Conservation (phyloP, 805 yeast species). For the Pichia heedii region DNA sequence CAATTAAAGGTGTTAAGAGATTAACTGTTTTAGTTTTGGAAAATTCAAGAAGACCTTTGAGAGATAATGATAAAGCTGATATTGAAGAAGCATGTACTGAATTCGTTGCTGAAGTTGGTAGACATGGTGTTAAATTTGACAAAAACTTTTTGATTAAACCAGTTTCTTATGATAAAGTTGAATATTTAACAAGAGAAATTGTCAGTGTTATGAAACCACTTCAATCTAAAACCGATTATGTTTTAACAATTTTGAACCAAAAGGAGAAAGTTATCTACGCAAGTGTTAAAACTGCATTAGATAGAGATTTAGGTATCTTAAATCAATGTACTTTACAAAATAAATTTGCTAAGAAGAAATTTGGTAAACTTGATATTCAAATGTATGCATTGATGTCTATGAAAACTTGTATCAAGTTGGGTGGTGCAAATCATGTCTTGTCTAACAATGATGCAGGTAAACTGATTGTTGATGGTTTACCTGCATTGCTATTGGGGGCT, state of each 20-base stretch:
- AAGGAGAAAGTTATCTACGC: slow-evolving; percentile 19
- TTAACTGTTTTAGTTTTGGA: slow-evolving; percentile 13
- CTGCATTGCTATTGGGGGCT: slow-evolving; percentile 21
- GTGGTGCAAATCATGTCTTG: slow-evolving; percentile 22
- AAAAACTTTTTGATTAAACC: slow-evolving; percentile 4
- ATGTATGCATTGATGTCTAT: slow-evolving; percentile 27
- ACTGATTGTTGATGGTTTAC: slow-evolving; percentile 14
- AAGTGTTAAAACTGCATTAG: slow-evolving; percentile 22
- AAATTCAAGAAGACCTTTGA: slow-evolving; percentile 11
- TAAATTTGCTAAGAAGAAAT: slow-evolving; percentile 19
- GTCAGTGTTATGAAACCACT: slow-evolving; percentile 11
- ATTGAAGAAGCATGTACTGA: slow-evolving; percentile 14
- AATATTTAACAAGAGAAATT: slow-evolving; percentile 9
- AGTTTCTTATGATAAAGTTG: slow-evolving; percentile 9
- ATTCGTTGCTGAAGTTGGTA: slow-evolving; percentile 12
- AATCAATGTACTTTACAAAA: slow-evolving; percentile 22
- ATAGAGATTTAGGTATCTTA: slow-evolving; percentile 21
- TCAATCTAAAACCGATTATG: slow-evolving; percentile 15
- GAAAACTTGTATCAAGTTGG: slow-evolving; percentile 26
- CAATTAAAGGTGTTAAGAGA: slow-evolving; percentile 11
- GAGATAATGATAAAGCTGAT: slow-evolving; percentile 9
- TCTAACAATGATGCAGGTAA: slow-evolving; percentile 13
- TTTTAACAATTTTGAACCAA: slow-evolving; percentile 19
- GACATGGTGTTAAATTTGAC: slow-evolving; percentile 16
- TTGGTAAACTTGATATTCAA: slow-evolving; percentile 19